A percentile compares a stretch with the other conserved stretches of the same genome.
phyloP scores from a whole-genome alignment of 805 yeast species.

The Nakazawaea pomicola region DNA sequence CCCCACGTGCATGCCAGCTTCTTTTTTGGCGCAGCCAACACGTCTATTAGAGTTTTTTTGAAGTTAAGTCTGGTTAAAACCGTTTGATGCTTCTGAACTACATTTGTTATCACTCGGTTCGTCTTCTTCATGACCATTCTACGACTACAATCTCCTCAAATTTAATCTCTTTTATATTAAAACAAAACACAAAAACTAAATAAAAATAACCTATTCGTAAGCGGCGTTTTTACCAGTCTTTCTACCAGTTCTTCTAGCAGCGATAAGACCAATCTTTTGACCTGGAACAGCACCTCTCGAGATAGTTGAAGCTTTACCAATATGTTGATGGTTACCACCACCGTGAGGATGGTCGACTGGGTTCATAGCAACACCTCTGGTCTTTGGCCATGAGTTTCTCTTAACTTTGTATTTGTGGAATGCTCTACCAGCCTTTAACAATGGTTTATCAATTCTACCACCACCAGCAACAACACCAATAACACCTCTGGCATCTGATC shows the following conservation, averaged over 20 bases:
- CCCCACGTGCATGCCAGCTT: constrained; percentile 6
- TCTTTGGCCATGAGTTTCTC: constrained; percentile 99
- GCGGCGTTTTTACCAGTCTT: constrained; percentile 13
- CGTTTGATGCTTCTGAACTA: too few species aligned
- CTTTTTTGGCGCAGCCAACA: too few species aligned
- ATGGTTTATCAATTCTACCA: constrained; percentile 99
- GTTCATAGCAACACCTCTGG: constrained; percentile 99
- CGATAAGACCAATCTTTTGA: constrained; percentile 99
- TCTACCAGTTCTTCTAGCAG: constrained; percentile 99
- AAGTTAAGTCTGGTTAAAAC: too few species aligned
- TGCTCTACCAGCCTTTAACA: constrained; percentile 99
- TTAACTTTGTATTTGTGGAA: constrained; percentile 99
- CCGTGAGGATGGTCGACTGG: constrained; percentile 99
- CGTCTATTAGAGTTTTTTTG: too few species aligned
- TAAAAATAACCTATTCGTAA: constrained; percentile 7
- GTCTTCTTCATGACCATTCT: neutral
- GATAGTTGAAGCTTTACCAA: constrained; percentile 99
- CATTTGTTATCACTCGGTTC: neutral
- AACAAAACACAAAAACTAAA: constrained; percentile 1
- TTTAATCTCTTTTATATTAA: constrained; percentile 2
- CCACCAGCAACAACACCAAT: constrained; percentile 99
- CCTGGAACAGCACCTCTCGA: constrained; percentile 99
- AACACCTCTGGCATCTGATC: constrained; percentile 98
- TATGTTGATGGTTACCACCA: constrained; percentile 99
- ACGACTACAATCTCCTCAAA: neutral